Evolutionary conservation across 23 red algal species (phyloP), one percentile per base, ranked within the genome.

Genomic region (Gracilaria gracilis): DNA sequence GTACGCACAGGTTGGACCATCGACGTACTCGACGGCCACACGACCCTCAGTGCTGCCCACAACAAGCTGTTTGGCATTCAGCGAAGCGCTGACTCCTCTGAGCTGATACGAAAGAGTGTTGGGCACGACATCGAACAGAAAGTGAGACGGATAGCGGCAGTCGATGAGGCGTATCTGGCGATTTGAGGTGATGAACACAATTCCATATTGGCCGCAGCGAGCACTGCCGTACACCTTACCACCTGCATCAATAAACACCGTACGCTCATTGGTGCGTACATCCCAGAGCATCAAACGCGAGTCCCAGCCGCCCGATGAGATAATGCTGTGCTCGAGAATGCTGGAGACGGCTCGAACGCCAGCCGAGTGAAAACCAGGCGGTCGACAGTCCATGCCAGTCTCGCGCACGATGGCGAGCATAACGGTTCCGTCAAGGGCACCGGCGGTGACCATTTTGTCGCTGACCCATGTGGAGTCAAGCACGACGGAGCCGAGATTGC

Each of bases 21-120:
- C 83, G 57, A 99, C 51, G 55, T 91, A 85, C 36, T 96, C 97
- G 40, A 99, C 95, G 6, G 83, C 87, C 25, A 95, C 94, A 61
- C 97, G 91, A 28, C 97, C 97, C 80, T 96, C 97, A 31, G 95
- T 92, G 75, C 88, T 93, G 11, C 93, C 94, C 0, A 99, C 92
- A 9, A 95, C 97, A 55, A 79, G 90, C 38, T 95, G 78, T 34
- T 75, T 64, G 50, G 86, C 86, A 61, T 96, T 80, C 20, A 62
- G 53, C 21, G 93, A 88, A 17, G 86, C 76, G 24, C 94, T 89
- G 32, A 99, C 55, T 46, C 93, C 93, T 42, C 97, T 91, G 21
- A 95, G 85, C 69, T 99, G 97, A 61, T 95, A 86, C 55, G 70
- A 69, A 48, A 99, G 88, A 1, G 89, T 92, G 65, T 51, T 59